Percentiles rank a stretch among this genome's conserved stretches.
These are phyloP conservation scores for Lobosporangium transversale DNA, from an alignment of 192 early-diverging fungal genomes.

Conservation along the genomic window DNA sequence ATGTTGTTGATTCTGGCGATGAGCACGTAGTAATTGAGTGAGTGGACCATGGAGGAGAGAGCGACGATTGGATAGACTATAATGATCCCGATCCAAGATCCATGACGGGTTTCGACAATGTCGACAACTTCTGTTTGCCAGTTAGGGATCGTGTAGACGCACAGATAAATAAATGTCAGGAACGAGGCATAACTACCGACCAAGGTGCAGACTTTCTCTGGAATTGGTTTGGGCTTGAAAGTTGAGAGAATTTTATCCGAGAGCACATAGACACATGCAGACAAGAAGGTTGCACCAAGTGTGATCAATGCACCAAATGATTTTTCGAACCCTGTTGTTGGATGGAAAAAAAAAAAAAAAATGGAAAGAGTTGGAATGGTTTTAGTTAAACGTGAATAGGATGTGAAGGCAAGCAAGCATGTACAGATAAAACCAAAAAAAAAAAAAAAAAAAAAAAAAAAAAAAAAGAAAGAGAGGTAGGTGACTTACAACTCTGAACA, in stretches of 20 bases:
- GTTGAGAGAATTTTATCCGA: slow-evolving; percentile 61
- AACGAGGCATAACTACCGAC: slow-evolving; percentile 57
- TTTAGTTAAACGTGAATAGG: background rate
- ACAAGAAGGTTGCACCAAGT: slow-evolving; percentile 62
- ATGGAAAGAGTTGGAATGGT: background rate
- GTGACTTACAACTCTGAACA: slow-evolving; percentile 39
- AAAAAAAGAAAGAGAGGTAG: background rate
- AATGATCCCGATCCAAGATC: slow-evolving; percentile 34
- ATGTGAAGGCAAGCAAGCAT: background rate
- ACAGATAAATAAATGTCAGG: slow-evolving; percentile 58
- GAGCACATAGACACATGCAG: slow-evolving; percentile 68
- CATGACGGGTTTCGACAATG: background rate
- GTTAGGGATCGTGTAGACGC: slow-evolving; percentile 61
- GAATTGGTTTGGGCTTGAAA: slow-evolving; percentile 53
- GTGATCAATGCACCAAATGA: slow-evolving; percentile 65
- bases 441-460: slow-evolving; percentile 5
- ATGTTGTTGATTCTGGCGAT: slow-evolving; percentile 64
- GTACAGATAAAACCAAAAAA: slow-evolving; percentile 8
- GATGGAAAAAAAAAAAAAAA: background rate
- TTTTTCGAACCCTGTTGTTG: slow-evolving; percentile 10
- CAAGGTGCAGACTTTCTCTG: slow-evolving; percentile 62
- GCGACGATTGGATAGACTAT: slow-evolving; percentile 54
- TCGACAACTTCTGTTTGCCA: slow-evolving; percentile 54
- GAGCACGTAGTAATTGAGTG: slow-evolving; percentile 65
- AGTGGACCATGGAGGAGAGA: slow-evolving; percentile 58